Evolutionary conservation across 2,329 filamentous ascomycete genomes (phyloP).

Genomic region (Fusarium brachygibbosum): DNA sequence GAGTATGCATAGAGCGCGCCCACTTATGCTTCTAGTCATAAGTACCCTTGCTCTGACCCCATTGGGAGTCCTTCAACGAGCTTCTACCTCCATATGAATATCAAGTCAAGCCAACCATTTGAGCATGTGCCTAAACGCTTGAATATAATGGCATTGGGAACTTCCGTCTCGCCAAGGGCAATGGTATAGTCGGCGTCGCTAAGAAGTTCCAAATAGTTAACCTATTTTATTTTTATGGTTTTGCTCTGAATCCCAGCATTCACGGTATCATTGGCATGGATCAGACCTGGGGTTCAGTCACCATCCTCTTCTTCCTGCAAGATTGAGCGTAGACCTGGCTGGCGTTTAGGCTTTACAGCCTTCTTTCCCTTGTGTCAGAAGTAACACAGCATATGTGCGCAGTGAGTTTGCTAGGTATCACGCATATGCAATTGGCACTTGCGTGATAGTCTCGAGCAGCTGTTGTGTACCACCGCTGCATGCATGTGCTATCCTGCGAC

Average conservation of each 20-base stretch:
- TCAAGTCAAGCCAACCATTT: constrained; percentile 15
- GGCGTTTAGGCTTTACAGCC: background rate
- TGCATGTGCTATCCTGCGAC: constrained; percentile 17
- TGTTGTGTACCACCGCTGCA: constrained; percentile 21
- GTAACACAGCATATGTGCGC: constrained; percentile 16
- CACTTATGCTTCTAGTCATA: constrained; percentile 1
- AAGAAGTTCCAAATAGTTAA: background rate
- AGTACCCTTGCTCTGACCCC: background rate
- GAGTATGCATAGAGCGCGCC: constrained; percentile 3
- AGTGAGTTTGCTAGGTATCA: background rate
- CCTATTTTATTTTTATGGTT: background rate
- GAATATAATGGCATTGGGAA: constrained; percentile 4
- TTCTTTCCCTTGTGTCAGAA: background rate
- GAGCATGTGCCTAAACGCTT: constrained; percentile 14
- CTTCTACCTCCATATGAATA: background rate
- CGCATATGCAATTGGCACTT: constrained; percentile 17
- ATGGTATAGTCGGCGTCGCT: background rate
- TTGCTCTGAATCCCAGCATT: background rate
- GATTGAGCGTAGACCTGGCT: background rate
- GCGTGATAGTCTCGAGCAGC: background rate
- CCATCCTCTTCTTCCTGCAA: background rate
- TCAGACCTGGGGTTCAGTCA: background rate
- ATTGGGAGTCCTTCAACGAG: background rate
- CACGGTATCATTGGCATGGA: too few species aligned
- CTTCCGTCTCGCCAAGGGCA: background rate